Evolutionary conservation across 176 grass and related monocot species (phyloP).

Genomic region (Triticum urartu): DNA sequence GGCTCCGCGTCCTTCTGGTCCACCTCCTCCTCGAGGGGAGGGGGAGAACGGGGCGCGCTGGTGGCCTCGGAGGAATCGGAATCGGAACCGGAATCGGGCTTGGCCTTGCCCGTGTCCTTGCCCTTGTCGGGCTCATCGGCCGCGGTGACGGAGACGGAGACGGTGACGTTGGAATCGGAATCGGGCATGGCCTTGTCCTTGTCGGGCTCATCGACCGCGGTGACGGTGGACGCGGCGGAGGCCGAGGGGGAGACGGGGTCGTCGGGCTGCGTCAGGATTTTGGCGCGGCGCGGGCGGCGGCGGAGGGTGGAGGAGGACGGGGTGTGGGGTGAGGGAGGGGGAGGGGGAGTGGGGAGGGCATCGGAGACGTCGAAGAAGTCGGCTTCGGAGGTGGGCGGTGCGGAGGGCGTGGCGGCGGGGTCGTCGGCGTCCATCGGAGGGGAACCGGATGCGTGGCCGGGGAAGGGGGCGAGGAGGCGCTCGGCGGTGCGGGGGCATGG

Average conservation of each 20-base stretch:
- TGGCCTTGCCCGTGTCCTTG: not conserved
- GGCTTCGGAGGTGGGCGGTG: not conserved
- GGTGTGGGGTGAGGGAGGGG: not conserved
- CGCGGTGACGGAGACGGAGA: constrained; percentile 9
- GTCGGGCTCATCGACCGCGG: constrained; percentile 17
- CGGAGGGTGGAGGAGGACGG: constrained; percentile 33
- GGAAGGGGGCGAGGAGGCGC: not conserved
- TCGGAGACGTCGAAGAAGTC: constrained; percentile 51
- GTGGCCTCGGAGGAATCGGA: constrained; percentile 22
- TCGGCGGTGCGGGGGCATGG: constrained; percentile 1
- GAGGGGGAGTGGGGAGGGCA: not conserved
- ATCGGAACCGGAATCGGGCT: not conserved
- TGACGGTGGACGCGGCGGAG: constrained; percentile 26
- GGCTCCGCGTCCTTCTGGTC: not conserved
- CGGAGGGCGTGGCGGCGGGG: not conserved
- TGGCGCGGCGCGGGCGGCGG: constrained; percentile 31
- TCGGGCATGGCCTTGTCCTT: not conserved
- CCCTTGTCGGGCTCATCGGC: not conserved
- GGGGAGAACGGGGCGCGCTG: not conserved
- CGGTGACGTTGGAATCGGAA: too few relatives aligned
- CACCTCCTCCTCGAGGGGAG: not conserved
- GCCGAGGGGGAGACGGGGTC: not conserved
- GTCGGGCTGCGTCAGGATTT: constrained; percentile 9
- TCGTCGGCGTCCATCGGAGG: constrained; percentile 37
- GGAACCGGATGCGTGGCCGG: not conserved